Conservation (phyloP, 371 early-diverging fungal genomes). For the Rhizopus arrhizus region DNA sequence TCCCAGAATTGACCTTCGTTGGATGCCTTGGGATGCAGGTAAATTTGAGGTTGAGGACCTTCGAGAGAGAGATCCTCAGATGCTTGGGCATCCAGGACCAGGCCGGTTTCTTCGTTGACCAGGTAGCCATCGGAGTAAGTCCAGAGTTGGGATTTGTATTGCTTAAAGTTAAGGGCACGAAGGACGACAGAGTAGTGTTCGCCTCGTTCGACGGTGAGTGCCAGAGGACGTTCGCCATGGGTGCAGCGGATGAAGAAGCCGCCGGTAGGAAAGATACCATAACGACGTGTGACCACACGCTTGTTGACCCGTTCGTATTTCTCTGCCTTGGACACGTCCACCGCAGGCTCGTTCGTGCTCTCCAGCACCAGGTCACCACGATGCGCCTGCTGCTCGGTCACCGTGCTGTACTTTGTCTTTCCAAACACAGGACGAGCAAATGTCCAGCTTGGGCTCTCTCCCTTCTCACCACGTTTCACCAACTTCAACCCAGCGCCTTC, state of each 20-base stretch:
- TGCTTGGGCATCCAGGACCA: constrained; percentile 49
- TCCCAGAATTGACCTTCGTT: constrained; percentile 48
- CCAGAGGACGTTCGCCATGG: constrained; percentile 30
- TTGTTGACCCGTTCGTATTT: constrained; percentile 37
- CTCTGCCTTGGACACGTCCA: constrained; percentile 32
- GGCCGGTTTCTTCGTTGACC: constrained; percentile 57
- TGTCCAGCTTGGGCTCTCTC: constrained; percentile 42
- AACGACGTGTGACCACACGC: constrained; percentile 41
- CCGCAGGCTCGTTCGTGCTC: constrained; percentile 10
- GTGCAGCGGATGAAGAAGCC: constrained; percentile 41
- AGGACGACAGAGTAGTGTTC: constrained; percentile 24
- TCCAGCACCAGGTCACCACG: constrained; percentile 18
- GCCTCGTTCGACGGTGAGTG: constrained; percentile 36
- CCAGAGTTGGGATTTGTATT: constrained; percentile 57
- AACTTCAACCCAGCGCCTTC: constrained; percentile 37
- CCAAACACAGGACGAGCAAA: constrained; percentile 44
- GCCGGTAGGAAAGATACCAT: constrained; percentile 49
- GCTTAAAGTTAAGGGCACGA: constrained; percentile 42
- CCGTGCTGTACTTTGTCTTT: constrained; percentile 20
- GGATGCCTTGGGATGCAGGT: constrained; percentile 28
- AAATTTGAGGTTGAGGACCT: constrained; percentile 35
- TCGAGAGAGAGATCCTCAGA: constrained; percentile 35
- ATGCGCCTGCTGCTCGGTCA: constrained; percentile 25
- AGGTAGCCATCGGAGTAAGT: constrained; percentile 50
- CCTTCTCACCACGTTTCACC: constrained; percentile 31